Base-by-base conservation (phyloP, 208 protist species). In the Trypanosoma mega region DNA sequence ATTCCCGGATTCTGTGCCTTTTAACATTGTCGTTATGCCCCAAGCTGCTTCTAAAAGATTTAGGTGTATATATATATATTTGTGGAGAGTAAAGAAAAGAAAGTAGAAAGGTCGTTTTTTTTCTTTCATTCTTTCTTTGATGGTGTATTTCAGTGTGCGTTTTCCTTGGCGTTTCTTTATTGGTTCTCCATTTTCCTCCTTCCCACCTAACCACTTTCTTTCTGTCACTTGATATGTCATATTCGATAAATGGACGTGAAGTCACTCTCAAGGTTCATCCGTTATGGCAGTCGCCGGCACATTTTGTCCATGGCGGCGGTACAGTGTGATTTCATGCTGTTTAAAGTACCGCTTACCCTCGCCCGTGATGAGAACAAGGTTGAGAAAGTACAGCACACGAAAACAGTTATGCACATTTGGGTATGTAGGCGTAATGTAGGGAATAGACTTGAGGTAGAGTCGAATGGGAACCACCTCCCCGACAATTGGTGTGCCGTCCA, bases 381-480 rank as follows among this genome's bases (percentile, higher is more conserved):
- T 94, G 16, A 97, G 31, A 56, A 82, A 97, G 77, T 97, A 97
- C 49, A 64, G 60, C 3, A 97, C 92, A 23, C 71, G 72, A 57
- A 94, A 92, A 18, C 65, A 66, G 18, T 76, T 68, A 23, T 79
- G 75, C 2, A 96, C 76, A 46, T 71, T 80, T 16, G 30, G 37
- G 66, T 90, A 94, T 2, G 89, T 90, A 20, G 89, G 92, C 2
- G 92, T 95, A 27, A 97, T 74, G 21, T 78, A 67, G 9, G 89
- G 87, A 41, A 94, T 72, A 37, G 80, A 74, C 29, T 78, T 68
- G 9, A 97, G 72, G 34, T 88, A 94, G 18, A 97, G 59, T 0
- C 92, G 83, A 43, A 97, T 92, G 6, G 92, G 92, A n/a, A 97
- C 74, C 18, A 96, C 83, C 59, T 97, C 92, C 2, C 90, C 89